These are phyloP conservation scores for Drechmeria coniospora DNA, from an alignment of 2,329 filamentous ascomycete species.

Conservation along the genomic window DNA sequence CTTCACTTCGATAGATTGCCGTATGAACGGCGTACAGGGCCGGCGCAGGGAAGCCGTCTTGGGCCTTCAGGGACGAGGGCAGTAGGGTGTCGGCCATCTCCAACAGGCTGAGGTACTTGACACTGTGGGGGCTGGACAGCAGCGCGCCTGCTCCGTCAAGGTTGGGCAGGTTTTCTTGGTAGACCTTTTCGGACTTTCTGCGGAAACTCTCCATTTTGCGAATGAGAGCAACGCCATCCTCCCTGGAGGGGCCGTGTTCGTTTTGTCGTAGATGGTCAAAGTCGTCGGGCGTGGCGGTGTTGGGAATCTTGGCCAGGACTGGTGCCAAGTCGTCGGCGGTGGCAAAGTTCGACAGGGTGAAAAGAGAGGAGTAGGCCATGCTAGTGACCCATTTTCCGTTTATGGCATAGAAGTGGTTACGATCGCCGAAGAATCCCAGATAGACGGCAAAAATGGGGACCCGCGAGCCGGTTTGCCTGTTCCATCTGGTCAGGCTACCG, in stretches of 20 bases:
- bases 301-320: constrained; percentile 16
- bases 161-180: constrained; percentile 30
- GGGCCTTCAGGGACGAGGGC: constrained; percentile 16
- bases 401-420: constrained; percentile 38
- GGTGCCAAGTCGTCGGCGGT: constrained; percentile 24
- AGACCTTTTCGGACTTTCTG: constrained; percentile 24
- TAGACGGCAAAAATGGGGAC: constrained; percentile 35
- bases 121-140: constrained; percentile 20
- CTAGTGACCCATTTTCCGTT: constrained; percentile 34
- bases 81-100: constrained; percentile 33
- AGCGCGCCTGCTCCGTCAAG: constrained; percentile 29
- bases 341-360: constrained; percentile 33
- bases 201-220: constrained; percentile 32
- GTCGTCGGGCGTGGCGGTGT: constrained; percentile 11
- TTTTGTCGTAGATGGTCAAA: constrained; percentile 16
- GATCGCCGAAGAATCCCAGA: constrained; percentile 32
- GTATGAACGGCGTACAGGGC: constrained; percentile 57
- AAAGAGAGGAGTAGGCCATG: constrained; percentile 27
- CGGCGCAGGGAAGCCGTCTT: constrained; percentile 24
- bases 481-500: constrained; percentile 3
- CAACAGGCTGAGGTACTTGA: constrained; percentile 32
- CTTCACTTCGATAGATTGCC: constrained; percentile 42
- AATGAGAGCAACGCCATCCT: constrained; percentile 26
- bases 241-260: constrained; percentile 27
- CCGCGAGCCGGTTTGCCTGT: constrained; percentile 20